Evolutionary conservation across 179 eudicot genomes (phyloP).

Genomic region (Patellifolia procumbens): DNA sequence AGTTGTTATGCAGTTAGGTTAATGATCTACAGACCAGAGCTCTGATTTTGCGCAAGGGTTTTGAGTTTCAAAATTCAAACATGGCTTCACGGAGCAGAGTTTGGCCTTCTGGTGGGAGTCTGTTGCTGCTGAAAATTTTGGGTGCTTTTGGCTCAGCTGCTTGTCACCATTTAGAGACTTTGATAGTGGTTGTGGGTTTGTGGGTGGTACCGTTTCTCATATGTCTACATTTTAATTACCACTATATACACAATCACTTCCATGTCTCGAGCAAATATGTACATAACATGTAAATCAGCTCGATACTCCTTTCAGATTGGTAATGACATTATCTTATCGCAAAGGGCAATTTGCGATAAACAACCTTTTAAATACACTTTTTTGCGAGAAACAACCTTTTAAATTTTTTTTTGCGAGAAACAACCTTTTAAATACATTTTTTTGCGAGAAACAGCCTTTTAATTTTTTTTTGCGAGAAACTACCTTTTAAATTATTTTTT

Average conservation of each 20-base stretch:
- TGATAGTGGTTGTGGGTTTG: not conserved
- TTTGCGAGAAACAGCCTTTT: no score
- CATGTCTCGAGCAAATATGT: slow-evolving; percentile 1
- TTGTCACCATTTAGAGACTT: not conserved
- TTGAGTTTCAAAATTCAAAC: not conserved
- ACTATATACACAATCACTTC: not conserved
- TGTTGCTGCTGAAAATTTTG: not conserved
- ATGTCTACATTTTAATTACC: not conserved
- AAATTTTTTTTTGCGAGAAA: no score
- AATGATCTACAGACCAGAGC: not conserved
- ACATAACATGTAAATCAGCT: slow-evolving; percentile 8
- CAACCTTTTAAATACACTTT: no score
- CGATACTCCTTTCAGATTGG: not conserved
- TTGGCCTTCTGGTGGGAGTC: not conserved
- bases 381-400: no score
- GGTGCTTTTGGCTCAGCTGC: slow-evolving; percentile 1
- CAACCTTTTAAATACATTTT: no score
- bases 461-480: no score
- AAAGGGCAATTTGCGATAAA: no score
- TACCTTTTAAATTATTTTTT: no score
- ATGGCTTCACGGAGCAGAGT: not conserved
- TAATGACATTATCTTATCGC: not conserved
- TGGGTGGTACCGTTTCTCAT: not conserved
- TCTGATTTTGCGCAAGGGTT: not conserved
- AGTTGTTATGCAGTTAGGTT: not conserved